Base-by-base conservation (phyloP, 345 rosid species). In the Eucalyptus rudis region DNA sequence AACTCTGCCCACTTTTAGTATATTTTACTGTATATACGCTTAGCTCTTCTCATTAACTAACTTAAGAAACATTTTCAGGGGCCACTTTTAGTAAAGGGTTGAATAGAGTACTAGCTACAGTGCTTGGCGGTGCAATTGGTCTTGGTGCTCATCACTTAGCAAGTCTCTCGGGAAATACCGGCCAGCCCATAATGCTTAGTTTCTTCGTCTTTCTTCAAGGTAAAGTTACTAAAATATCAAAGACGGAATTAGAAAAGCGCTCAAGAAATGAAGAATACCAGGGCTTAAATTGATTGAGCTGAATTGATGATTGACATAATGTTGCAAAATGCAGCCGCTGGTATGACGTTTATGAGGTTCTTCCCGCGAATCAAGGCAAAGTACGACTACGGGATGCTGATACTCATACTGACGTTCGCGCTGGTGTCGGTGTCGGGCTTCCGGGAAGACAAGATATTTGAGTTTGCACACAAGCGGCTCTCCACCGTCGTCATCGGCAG, bases 121-220 rank as follows among this genome's bases (percentile, higher is more conserved):
- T 96, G 43, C 43, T 95, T 9, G 97, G 96, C 2, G 97, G 95
- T 20, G 93, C 91, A 80, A 88, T 96, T 14, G 97, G 96, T 10
- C 68, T 95, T 31, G 96, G 97, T 86, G 96, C 94, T 86, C 97
- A 97, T 91, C 95, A 93, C 89, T 86, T 97, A 27, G 98, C 97
- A 1, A 86, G 88, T 86, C 88, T 93, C 22, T 93, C 94, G 8
- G 98, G 98, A 51, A 31, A 87, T 54, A 93, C 51, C 12, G 91
- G 90, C 22, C 95, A 94, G 92, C 97, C 97, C 10, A 91, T 96
- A 79, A 90, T 97, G 27, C 93, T 95, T 20, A 94, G 94, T 12
- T 22, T 94, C 25, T 95, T 97, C 76, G 97, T 97, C 88, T 96
- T 96, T 87, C 12, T 94, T 52, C 93, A 88, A 89, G 96, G 97